These are phyloP conservation scores for Diaporthe eres DNA, from an alignment of 2,329 filamentous ascomycete genomes.

Conservation along the genomic window DNA sequence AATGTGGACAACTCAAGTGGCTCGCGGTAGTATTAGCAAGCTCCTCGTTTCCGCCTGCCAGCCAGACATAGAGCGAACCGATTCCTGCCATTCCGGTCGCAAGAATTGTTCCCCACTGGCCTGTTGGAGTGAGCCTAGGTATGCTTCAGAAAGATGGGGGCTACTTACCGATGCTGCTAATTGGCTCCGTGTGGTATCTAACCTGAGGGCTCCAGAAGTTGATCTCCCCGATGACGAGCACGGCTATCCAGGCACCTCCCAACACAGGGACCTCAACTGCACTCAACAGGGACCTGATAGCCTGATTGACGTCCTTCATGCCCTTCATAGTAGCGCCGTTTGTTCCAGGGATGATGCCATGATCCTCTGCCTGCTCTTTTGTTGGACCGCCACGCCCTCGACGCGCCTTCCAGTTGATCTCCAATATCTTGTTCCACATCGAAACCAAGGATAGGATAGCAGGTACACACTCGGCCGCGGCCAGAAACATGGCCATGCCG, in stretches of 20 bases:
- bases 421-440: constrained; percentile 75
- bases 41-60: constrained; percentile 53
- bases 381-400: constrained; percentile 51
- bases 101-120: constrained; percentile 73
- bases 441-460: constrained; percentile 73
- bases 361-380: constrained; percentile 41
- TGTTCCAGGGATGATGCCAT: constrained; percentile 65
- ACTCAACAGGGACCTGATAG: constrained; percentile 66
- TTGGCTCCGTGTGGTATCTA: constrained; percentile 72
- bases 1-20: not conserved
- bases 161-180: constrained; percentile 69
- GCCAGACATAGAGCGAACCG: constrained; percentile 70
- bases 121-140: constrained; percentile 48
- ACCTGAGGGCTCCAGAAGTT: constrained; percentile 74
- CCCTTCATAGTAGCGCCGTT: constrained; percentile 66
- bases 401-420: constrained; percentile 69
- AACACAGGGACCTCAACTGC: constrained; percentile 73
- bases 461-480: constrained; percentile 75
- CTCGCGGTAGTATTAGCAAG: not conserved
- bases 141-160: constrained; percentile 9
- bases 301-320: constrained; percentile 69
- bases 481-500: constrained; percentile 70
- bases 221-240: constrained; percentile 72
- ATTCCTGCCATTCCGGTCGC: constrained; percentile 70
- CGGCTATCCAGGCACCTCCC: constrained; percentile 68